Base-by-base conservation (phyloP, 2,329 filamentous ascomycete species). In the Fusarium euwallaceae region DNA sequence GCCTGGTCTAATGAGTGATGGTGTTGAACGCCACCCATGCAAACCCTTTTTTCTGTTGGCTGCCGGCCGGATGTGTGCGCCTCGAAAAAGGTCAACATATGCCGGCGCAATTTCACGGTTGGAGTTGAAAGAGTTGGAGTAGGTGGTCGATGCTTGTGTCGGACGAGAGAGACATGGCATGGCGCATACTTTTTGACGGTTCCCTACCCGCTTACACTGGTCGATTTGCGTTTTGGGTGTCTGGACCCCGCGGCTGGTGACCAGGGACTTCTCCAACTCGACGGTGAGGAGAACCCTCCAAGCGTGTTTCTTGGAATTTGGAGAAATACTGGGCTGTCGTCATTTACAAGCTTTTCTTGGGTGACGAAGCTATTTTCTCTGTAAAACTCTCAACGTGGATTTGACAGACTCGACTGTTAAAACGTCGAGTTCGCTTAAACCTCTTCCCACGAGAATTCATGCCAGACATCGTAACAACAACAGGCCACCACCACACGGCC, bases 261-360 rank as follows among this genome's bases (percentile, higher is more conserved):
- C 41, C 34, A 64, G 37, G 22, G 58, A 17, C 22, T 68, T 78
- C 76, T 78, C 76, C 76, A 78, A 78, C 58, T 73, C 22, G 29
- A 16, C 48, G 2, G 45, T 75, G 73, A 75, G 73, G 72, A 75
- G 73, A 75, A 75, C 48, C 69, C 63, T 65, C 48, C 61, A 60
- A 41, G 22, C 36, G 16, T 29, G 37, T 4, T 20, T 29, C 17
- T 10, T 32, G 63, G 8, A 17, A 55, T 65, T 78, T 74, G 72
- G 76, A 70, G 76, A 74, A 72, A 24, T 8, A 20, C 72, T 75
- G 65, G 72, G 72, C 66, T 61, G 45, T 41, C 64, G 70, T 64
- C 59, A 73, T 70, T 58, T 61, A 58, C 37, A 64, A 53, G 64
- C 43, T 24, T 37, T 53, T 66, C 14, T 53, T 24, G 24, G 24